Evolutionary conservation across 2,329 filamentous ascomycete species (phyloP), one percentile per base, ranked within the genome.

Genomic region (Penicillium sp.): DNA sequence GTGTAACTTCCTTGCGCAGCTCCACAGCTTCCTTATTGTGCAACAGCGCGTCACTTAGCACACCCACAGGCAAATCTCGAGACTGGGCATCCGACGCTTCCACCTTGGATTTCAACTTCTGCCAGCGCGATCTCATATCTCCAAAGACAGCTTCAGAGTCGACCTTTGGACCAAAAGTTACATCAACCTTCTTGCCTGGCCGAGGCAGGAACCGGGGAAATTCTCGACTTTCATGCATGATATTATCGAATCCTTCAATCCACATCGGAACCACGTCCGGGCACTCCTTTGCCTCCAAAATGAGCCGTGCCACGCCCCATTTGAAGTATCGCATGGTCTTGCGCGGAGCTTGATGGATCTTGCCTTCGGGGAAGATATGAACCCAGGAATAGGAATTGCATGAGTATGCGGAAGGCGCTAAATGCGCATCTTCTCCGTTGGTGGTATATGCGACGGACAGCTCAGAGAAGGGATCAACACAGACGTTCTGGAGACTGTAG

Each of bases 361-460:
- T 91, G 48, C 92, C 95, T 76, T 99, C 95, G 13, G 95, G 95
- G 74, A 98, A 98, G 53, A 98, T 89, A 74, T 99, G 95, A 4
- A 99, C 80, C 95, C 95, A 99, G 45, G 86, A 85, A 73, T 90
- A 84, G 46, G 85, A 86, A 66, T 91, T 87, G 61, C 77, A 82
- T 2, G 84, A 74, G 71, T 90, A 93, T 48, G 86, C 84, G 1
- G 91, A 87, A 1, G 92, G 91, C 0, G 90, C 84, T 0, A 83
- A 79, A 71, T 91, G 90, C 0, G 76, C 70, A 58, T 77, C 77
- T 21, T 74, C 65, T 2, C 71, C 72, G 22, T 72, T 71, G 8
- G 73, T 74, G 2, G 74, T 76, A 45, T 75, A 78, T 16, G 74
- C 75, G 6, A 73, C 72, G 14, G 72, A 65, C 5, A 79, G 63